Conservation (phyloP, 2,329 filamentous ascomycete species). For the Dryadomyces quercivorus region DNA sequence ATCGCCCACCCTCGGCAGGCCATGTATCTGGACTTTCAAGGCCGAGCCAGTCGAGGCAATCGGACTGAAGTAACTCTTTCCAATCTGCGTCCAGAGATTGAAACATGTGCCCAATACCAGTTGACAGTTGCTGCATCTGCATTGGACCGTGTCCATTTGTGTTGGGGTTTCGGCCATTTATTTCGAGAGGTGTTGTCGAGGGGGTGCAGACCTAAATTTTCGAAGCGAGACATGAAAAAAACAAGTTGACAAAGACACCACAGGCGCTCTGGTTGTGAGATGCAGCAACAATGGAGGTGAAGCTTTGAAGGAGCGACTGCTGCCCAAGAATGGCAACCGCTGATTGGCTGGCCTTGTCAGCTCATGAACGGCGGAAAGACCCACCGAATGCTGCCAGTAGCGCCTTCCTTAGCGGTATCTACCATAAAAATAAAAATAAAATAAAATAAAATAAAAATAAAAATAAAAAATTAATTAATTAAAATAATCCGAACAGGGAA, state of each 20-base stretch:
- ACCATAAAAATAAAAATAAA: not conserved
- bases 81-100: constrained; percentile 28
- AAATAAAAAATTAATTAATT: not conserved
- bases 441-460: not conserved
- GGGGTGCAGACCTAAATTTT: not conserved
- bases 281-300: not conserved
- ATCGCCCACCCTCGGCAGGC: constrained; percentile 19
- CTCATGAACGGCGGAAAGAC: not conserved
- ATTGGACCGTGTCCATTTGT: constrained; percentile 23
- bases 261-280: not conserved
- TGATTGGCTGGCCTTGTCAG: not conserved
- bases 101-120: constrained; percentile 18
- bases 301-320: not conserved
- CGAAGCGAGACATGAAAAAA: not conserved
- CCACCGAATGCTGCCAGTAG: not conserved
- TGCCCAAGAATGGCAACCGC: not conserved
- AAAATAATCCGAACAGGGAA: not conserved
- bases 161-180: not conserved
- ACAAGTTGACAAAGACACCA: not conserved
- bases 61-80: constrained; percentile 27
- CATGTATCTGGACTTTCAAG: constrained; percentile 14
- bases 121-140: constrained; percentile 23
- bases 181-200: not conserved
- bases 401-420: not conserved
- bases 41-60: constrained; percentile 15